phyloP scores from a whole-genome alignment of 352 stramenopile genomes.

The Pythium pyrilobum region DNA sequence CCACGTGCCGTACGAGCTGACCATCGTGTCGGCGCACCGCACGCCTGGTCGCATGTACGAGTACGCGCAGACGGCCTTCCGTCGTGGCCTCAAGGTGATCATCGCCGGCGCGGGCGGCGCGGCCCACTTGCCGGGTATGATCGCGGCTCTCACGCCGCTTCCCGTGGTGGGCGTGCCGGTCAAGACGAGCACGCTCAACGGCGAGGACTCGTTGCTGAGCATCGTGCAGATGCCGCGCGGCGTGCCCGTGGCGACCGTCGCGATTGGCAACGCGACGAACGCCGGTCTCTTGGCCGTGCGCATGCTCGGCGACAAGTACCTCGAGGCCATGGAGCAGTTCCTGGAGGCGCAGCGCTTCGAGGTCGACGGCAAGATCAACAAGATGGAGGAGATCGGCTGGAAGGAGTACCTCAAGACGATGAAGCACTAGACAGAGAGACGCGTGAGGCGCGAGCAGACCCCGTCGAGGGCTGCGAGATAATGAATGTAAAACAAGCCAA shows the following conservation, averaged over 20 bases:
- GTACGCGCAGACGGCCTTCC: constrained; percentile 90
- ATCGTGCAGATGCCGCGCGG: constrained; percentile 99
- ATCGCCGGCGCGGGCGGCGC: constrained; percentile 96
- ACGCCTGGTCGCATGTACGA: constrained; percentile 95
- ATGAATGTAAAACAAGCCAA: no score
- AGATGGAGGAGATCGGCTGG: constrained; percentile 84
- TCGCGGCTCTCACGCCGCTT: constrained; percentile 80
- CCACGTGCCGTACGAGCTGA: constrained; percentile 94
- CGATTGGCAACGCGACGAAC: constrained; percentile 98
- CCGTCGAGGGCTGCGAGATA: no score
- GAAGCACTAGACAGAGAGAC: constrained; percentile 40
- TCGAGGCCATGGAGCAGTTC: constrained; percentile 91
- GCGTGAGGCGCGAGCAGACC: no score
- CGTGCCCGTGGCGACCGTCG: constrained; percentile 97
- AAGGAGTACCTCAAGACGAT: constrained; percentile 87
- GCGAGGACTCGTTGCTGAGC: constrained; percentile 96
- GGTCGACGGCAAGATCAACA: constrained; percentile 91
- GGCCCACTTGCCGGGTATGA: constrained; percentile 96
- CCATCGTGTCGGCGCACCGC: constrained; percentile 98
- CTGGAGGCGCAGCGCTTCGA: constrained; percentile 89
- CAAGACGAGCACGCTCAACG: constrained; percentile 96
- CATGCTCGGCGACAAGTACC: constrained; percentile 87
- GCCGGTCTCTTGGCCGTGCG: constrained; percentile 96
- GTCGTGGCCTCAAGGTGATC: constrained; percentile 90
- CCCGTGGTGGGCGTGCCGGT: constrained; percentile 96